A percentile compares a stretch with the other conserved stretches of the same genome.
Conservation (phyloP, 306 rosid species). For the Cajanus cajan region DNA sequence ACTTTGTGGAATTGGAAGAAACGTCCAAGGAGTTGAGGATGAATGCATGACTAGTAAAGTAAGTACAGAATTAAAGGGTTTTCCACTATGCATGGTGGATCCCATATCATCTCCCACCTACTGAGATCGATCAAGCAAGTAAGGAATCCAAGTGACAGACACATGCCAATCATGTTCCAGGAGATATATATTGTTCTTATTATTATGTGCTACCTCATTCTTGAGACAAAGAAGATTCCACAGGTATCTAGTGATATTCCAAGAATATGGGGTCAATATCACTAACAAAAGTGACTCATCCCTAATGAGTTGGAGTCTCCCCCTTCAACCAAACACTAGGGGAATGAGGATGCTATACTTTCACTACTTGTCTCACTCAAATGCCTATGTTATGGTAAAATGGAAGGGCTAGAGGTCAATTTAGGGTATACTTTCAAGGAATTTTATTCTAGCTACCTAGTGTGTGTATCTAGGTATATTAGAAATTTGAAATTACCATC, state of each 20-base stretch:
- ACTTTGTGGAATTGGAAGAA: not conserved
- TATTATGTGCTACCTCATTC: not conserved
- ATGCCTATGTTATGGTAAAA: not conserved
- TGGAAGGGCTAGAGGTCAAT: not conserved
- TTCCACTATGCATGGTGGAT: slow-evolving; percentile 13
- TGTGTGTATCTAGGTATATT: not conserved
- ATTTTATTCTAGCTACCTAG: slow-evolving; percentile 3
- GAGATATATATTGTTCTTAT: not conserved
- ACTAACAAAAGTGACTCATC: slow-evolving; percentile 37
- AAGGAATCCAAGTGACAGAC: not conserved
- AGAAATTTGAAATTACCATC: slow-evolving; percentile 17
- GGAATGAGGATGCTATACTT: slow-evolving; percentile 20
- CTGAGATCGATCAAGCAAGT: not conserved
- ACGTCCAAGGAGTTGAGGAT: not conserved
- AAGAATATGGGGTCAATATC: slow-evolving; percentile 52
- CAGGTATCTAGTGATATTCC: slow-evolving; percentile 50
- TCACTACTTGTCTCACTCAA: slow-evolving; percentile 38
- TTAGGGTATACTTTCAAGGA: slow-evolving; percentile 7
- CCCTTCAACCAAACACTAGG: slow-evolving; percentile 29
- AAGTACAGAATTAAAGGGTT: not conserved
- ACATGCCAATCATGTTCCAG: slow-evolving; percentile 1
- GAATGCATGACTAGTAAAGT: not conserved
- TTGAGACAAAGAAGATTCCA: slow-evolving; percentile 54
- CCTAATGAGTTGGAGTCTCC: slow-evolving; percentile 35
- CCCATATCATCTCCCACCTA: slow-evolving; percentile 6